A percentile compares a stretch with the other conserved stretches of the same genome.
These are phyloP conservation scores for Plicaturopsis crispa DNA, from an alignment of 768 basidiomycete genomes.

Conservation along the genomic window DNA sequence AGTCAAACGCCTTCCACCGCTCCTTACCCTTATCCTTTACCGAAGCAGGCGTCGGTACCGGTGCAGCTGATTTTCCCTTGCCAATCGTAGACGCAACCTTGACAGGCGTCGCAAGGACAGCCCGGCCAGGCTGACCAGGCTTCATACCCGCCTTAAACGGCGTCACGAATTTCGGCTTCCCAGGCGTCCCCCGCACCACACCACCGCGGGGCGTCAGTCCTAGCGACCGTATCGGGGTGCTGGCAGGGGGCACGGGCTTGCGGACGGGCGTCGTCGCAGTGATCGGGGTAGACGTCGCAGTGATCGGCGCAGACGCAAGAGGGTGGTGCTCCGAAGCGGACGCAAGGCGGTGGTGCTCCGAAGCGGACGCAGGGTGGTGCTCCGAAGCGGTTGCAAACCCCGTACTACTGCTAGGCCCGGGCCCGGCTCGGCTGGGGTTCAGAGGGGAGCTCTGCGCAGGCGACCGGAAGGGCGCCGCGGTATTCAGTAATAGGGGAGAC, in stretches of 20 bases:
- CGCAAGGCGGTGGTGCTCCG: conserved; percentile 16
- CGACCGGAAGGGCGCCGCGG: conserved; percentile 3
- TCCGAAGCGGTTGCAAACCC: conserved; percentile 4
- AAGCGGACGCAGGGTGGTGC: conserved; percentile 19
- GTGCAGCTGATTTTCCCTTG: not conserved
- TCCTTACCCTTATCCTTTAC: not conserved
- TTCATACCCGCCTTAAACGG: conserved; percentile 53
- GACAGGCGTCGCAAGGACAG: conserved; percentile 13
- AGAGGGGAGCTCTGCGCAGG: conserved; percentile 7
- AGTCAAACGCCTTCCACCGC: conserved; percentile 24
- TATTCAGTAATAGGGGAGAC: conserved; percentile 31
- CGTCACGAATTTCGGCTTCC: conserved; percentile 50
- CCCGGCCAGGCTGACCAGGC: conserved; percentile 33
- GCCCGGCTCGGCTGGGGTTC: conserved; percentile 2
- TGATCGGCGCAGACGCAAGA: conserved; percentile 20
- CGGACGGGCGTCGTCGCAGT: conserved; percentile 11
- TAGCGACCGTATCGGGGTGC: conserved; percentile 12
- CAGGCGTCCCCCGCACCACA: conserved; percentile 19
- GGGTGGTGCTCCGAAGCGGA: conserved; percentile 32
- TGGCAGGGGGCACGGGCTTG: conserved; percentile 1
- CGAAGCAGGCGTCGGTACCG: not conserved
- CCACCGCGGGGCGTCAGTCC: conserved; percentile 15
- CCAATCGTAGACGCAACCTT: not conserved
- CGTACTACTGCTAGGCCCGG: no score
- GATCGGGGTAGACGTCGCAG: conserved; percentile 8